Evolutionary conservation across 768 basidiomycete species (phyloP).

Genomic region (Rhizopogon vulgaris): DNA sequence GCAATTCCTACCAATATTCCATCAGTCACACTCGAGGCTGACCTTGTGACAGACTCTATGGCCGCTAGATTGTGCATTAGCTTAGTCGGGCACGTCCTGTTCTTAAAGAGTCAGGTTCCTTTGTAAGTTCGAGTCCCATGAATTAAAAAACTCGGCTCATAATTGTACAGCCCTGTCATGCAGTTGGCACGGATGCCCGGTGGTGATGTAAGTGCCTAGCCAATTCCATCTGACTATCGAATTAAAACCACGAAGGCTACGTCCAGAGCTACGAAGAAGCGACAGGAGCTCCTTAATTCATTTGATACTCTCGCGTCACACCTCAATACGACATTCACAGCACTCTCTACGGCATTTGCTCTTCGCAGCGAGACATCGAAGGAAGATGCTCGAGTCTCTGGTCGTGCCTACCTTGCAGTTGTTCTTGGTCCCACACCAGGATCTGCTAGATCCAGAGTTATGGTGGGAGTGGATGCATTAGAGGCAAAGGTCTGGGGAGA

Average conservation of each 20-base stretch:
- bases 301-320: constrained; percentile 72
- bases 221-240: background rate
- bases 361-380: constrained; percentile 9
- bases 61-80: constrained; percentile 60
- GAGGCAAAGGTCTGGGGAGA: constrained; percentile 37
- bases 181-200: constrained; percentile 55
- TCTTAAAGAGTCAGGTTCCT: constrained; percentile 73
- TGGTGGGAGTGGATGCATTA: constrained; percentile 60
- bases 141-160: background rate
- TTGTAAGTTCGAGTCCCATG: constrained; percentile 45
- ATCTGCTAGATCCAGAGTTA: constrained; percentile 53
- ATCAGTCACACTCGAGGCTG: constrained; percentile 39
- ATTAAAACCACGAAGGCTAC: constrained; percentile 27
- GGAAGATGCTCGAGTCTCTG: background rate
- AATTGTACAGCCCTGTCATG: constrained; percentile 46
- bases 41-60: constrained; percentile 47
- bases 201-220: constrained; percentile 30
- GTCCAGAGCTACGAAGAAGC: constrained; percentile 49
- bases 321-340: constrained; percentile 66
- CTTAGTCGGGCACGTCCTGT: constrained; percentile 64
- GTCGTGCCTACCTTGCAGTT: constrained; percentile 51
- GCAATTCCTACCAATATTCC: constrained; percentile 25
- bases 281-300: constrained; percentile 54
- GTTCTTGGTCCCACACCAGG: constrained; percentile 61
- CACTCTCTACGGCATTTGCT: constrained; percentile 65